Evolutionary conservation across 345 rosid genomes (phyloP), one percentile per base, ranked within the genome.

Genomic region (Iberis pinnata): DNA sequence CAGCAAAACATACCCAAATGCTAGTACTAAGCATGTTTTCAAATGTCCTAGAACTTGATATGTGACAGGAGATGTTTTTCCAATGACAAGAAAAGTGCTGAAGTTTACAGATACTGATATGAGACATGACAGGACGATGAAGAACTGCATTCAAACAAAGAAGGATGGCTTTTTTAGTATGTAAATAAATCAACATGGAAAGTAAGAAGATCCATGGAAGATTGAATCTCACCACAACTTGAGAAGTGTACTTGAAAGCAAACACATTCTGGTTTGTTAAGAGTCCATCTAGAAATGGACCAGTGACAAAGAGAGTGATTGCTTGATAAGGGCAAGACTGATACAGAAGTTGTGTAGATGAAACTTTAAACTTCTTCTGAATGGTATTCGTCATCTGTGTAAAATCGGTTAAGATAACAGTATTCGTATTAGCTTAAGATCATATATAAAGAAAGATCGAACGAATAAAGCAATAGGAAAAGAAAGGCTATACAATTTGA

Each of bases 311-410:
- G 73, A 93, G 75, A 17, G 97, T 93, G 24, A 88, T 60, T 0
- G 99, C 99, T 70, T 93, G 99, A 67, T 93, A 93, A 9, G 99
- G 99, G 73, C 95, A 88, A 31, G 99, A 93, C 76, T 93, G 99
- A 66, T 93, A 93, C 42, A 93, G 80, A 63, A 93, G 97, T 51
- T 93, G 99, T 49, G 99, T 93, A 37, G 99, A 93, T 52, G 99
- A 93, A 43, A 93, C 97, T 70, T 88, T 93, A 77, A 85, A 93
- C 74, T 88, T 93, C 87, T 93, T 93, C 78, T 93, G 99, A 74
- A 93, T 93, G 35, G 99, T 93, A 68, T 93, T 93, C 63, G 99
- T 93, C 99, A 93, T 93, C 99, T 93, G 72, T 65, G 29, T 37
- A 22, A 38, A 49, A 18, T 69, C 67, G 63, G 82, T 92, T 72